Conservation (phyloP, 306 rosid genomes). For the Vigna reflexopilosa region DNA sequence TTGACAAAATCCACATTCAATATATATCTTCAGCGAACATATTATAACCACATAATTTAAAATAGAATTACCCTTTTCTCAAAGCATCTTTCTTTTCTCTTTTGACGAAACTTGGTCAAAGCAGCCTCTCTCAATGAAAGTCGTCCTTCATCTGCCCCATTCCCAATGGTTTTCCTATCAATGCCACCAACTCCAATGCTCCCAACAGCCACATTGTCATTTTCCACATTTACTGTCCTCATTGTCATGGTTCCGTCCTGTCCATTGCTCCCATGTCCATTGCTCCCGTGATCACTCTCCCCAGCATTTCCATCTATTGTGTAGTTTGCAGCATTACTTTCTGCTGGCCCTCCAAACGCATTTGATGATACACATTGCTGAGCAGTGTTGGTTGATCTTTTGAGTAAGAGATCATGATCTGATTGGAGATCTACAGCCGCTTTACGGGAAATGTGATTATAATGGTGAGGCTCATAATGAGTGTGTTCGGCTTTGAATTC, state of each 20-base stretch:
- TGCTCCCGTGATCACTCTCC: slow-evolving; percentile 59
- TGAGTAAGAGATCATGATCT: slow-evolving; percentile 46
- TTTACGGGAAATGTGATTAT: slow-evolving; percentile 53
- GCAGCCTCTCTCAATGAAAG: slow-evolving; percentile 75
- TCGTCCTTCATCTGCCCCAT: slow-evolving; percentile 57
- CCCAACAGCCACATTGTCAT: slow-evolving; percentile 48
- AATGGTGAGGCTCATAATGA: slow-evolving; percentile 54
- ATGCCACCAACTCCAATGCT: slow-evolving; percentile 45
- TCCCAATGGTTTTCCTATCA: slow-evolving; percentile 47
- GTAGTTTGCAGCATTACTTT: slow-evolving; percentile 52
- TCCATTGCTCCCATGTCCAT: slow-evolving; percentile 58
- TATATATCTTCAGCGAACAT: slow-evolving; percentile 26
- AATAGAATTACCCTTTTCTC: slow-evolving; percentile 69
- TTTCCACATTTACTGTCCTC: slow-evolving; percentile 46
- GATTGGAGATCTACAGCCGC: slow-evolving; percentile 42
- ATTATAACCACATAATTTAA: slow-evolving; percentile 16
- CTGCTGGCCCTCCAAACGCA: slow-evolving; percentile 47
- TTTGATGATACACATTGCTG: slow-evolving; percentile 57
- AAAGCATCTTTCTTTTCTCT: slow-evolving; percentile 84
- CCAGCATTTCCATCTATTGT: slow-evolving; percentile 51
- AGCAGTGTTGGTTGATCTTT: slow-evolving; percentile 44
- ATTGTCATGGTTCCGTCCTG: slow-evolving; percentile 55
- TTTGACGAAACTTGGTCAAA: slow-evolving; percentile 68
- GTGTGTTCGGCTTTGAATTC: slow-evolving; percentile 55
- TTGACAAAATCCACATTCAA: slow-evolving; percentile 4